A percentile compares a stretch with the other conserved stretches of the same genome.
These are phyloP conservation scores for Fusarium ramigenum DNA, from an alignment of 2,329 filamentous ascomycete genomes.

Conservation along the genomic window DNA sequence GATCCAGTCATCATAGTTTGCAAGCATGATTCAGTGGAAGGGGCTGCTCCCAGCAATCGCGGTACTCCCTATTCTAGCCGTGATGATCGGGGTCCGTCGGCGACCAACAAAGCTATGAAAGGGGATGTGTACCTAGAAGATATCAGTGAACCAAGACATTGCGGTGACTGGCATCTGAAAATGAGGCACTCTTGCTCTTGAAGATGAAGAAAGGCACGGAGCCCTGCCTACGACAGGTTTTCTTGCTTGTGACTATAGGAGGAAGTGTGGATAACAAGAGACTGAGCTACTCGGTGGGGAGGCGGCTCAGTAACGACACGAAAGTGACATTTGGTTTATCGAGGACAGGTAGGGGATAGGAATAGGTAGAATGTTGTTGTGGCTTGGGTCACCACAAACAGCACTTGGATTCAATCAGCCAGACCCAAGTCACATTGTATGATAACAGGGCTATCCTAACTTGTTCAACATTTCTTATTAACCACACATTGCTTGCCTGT, in stretches of 20 bases:
- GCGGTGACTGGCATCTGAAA: not conserved
- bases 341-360: not conserved
- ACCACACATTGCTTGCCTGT: slow-evolving; percentile 6
- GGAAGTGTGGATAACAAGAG: not conserved
- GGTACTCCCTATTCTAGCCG: not conserved
- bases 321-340: slow-evolving; percentile 5
- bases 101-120: not conserved
- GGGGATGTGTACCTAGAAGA: not conserved
- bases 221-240: not conserved
- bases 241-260: not conserved
- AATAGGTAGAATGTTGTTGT: slow-evolving; percentile 1
- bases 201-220: not conserved
- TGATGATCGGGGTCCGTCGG: not conserved
- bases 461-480: slow-evolving; percentile 11
- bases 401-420: not conserved
- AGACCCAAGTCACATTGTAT: not conserved
- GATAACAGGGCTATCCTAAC: not conserved
- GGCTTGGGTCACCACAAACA: not conserved
- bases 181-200: not conserved
- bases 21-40: not conserved
- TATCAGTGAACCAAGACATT: not conserved
- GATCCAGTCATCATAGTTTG: slow-evolving; percentile 21
- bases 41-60: not conserved
- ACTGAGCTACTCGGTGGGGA: slow-evolving; percentile 42
- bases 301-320: slow-evolving; percentile 27